Percentiles rank a stretch among this genome's conserved stretches.
Evolutionary conservation across 2,329 filamentous ascomycete species (phyloP).

Genomic region (Neofusicoccum sp.): DNA sequence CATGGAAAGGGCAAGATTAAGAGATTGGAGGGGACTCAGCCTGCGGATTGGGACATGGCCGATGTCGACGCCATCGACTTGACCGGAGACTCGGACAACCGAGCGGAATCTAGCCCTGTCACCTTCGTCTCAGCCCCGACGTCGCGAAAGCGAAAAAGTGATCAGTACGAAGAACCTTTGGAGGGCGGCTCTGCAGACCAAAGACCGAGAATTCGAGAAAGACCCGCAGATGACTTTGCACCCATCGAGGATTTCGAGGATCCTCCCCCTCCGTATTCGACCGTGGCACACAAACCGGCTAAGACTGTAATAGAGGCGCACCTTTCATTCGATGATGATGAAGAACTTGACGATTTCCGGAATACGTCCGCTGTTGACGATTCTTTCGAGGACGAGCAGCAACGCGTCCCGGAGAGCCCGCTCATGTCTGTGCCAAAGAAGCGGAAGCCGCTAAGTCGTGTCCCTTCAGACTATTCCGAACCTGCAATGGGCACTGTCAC

Average conservation of each 20-base stretch:
- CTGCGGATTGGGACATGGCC: slow-evolving; percentile 4
- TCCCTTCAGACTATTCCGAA: background rate
- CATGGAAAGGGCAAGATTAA: background rate
- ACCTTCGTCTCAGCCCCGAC: slow-evolving; percentile 23
- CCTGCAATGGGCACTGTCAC: background rate
- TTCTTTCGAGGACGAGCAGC: background rate
- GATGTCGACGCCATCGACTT: slow-evolving; percentile 39
- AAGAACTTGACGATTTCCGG: background rate
- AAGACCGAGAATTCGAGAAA: background rate
- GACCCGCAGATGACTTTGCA: slow-evolving; percentile 21
- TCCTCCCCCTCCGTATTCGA: slow-evolving; percentile 49
- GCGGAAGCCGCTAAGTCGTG: slow-evolving; percentile 25
- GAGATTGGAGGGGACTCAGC: background rate
- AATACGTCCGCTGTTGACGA: background rate
- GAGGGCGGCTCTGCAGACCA: background rate
- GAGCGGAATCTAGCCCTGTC: slow-evolving; percentile 27
- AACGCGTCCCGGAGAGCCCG: slow-evolving; percentile 9
- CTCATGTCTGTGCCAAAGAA: background rate
- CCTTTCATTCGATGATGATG: background rate
- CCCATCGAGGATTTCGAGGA: slow-evolving; percentile 18
- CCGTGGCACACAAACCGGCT: slow-evolving; percentile 34
- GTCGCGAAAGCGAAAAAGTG: slow-evolving; percentile 50
- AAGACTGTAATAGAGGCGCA: background rate
- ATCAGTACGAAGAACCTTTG: slow-evolving; percentile 42
- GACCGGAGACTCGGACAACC: slow-evolving; percentile 32